A percentile compares a stretch with the other conserved stretches of the same genome.
Conservation (phyloP, 2,329 filamentous ascomycete genomes). For the Colletotrichum sp. region DNA sequence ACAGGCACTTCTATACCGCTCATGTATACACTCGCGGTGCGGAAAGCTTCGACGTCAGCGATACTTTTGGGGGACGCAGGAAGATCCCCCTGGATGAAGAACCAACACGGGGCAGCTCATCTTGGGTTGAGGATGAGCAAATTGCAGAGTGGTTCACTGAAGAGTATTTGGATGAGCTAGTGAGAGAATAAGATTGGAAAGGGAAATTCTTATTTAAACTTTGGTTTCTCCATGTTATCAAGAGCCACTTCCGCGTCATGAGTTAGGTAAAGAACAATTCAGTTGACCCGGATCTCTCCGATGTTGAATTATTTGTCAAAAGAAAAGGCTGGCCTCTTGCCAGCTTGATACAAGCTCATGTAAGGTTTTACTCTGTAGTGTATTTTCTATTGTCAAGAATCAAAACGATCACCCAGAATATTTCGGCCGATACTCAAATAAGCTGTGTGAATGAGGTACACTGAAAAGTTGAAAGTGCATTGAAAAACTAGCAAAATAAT, state of each 20-base stretch:
- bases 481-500: too few species aligned
- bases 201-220: background rate
- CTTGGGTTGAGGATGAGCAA: background rate
- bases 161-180: background rate
- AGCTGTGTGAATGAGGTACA: background rate
- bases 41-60: background rate
- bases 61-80: background rate
- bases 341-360: background rate
- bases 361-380: background rate
- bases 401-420: background rate
- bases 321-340: background rate
- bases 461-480: fast-evolving
- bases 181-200: background rate
- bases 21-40: background rate
- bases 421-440: background rate
- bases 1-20: background rate
- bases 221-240: background rate
- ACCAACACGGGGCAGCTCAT: fast-evolving
- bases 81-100: fast-evolving
- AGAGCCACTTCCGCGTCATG: fast-evolving
- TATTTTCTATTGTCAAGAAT: background rate
- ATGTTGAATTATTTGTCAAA: background rate
- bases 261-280: background rate
- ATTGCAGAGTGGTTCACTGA: background rate
- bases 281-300: background rate